Percentiles rank a stretch among this genome's conserved stretches.
Conservation (phyloP, 371 early-diverging fungal species). For the Conidiobolus incongruus region DNA sequence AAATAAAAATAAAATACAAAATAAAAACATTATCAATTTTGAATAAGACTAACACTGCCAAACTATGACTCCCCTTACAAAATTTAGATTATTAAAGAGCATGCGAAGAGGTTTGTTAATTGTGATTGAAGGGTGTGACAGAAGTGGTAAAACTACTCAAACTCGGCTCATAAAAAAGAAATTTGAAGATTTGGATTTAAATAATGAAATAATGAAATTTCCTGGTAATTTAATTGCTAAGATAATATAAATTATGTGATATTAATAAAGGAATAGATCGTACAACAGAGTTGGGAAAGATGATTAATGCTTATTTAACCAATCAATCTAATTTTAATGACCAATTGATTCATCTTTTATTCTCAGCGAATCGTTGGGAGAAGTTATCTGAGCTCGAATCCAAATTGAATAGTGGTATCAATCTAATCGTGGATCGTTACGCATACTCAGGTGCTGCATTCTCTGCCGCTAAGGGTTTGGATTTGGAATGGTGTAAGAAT, state of each 20-base stretch:
- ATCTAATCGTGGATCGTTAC: slow-evolving; percentile 91
- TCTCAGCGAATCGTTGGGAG: slow-evolving; percentile 81
- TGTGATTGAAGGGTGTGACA: slow-evolving; percentile 94
- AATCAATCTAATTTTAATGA: slow-evolving; percentile 44
- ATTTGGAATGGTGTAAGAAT: slow-evolving; percentile 68
- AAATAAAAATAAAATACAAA: too few species aligned
- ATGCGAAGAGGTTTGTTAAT: slow-evolving; percentile 74
- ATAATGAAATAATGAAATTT: slow-evolving; percentile 34
- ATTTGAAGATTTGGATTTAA: slow-evolving; percentile 19
- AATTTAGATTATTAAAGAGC: neutral
- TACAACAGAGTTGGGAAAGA: slow-evolving; percentile 69
- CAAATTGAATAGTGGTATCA: slow-evolving; percentile 32
- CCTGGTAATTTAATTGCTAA: slow-evolving; percentile 23
- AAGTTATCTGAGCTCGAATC: slow-evolving; percentile 22
- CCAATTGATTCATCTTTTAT: slow-evolving; percentile 82
- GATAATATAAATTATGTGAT: neutral
- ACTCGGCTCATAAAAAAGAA: slow-evolving; percentile 32
- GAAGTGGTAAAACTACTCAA: slow-evolving; percentile 91
- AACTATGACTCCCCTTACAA: too few species aligned
- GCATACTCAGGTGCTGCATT: slow-evolving; percentile 94
- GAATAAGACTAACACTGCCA: too few species aligned
- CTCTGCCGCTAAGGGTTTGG: slow-evolving; percentile 77
- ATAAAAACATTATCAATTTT: too few species aligned
- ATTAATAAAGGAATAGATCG: slow-evolving; percentile 32
- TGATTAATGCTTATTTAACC: slow-evolving; percentile 76